Evolutionary conservation across 129 eudicot species (phyloP).

Genomic region (Sambucus nigra): DNA sequence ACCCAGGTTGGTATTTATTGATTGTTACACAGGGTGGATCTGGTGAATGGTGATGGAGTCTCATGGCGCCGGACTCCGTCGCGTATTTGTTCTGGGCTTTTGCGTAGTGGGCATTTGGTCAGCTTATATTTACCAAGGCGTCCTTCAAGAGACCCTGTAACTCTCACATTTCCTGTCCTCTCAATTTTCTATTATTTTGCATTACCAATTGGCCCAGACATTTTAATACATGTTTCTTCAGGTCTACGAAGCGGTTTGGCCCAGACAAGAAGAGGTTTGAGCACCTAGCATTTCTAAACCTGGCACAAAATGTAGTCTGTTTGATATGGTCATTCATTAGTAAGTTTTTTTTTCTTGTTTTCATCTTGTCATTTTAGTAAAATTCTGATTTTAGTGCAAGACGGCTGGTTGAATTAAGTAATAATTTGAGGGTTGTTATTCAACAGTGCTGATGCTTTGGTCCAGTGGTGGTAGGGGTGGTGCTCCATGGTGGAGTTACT

Average conservation of each 20-base stretch:
- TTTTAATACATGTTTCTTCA: conserved; percentile 7
- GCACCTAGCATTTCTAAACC: conserved; percentile 79
- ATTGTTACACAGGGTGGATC: too few species aligned
- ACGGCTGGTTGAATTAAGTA: neutral
- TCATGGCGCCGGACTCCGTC: conserved; percentile 75
- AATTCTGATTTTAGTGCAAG: neutral
- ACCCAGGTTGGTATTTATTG: too few species aligned
- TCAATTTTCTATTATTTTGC: neutral
- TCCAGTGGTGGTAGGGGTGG: conserved; percentile 50
- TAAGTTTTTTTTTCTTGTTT: conserved; percentile 26
- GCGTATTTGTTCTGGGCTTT: conserved; percentile 58
- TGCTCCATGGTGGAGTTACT: conserved; percentile 98
- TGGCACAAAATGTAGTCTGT: conserved; percentile 89
- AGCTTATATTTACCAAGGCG: conserved; percentile 92
- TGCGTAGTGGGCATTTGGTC: conserved; percentile 96
- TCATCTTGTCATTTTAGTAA: neutral
- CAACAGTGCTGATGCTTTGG: conserved; percentile 80
- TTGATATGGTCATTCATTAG: conserved; percentile 89
- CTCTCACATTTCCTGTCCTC: conserved; percentile 1
- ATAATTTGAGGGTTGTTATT: conserved; percentile 11
- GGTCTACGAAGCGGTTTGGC: conserved; percentile 93
- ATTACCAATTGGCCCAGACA: neutral
- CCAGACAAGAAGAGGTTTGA: conserved; percentile 84
- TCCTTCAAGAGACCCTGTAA: conserved; percentile 92
- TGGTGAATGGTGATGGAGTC: conserved; percentile 43